These are phyloP conservation scores for Rubia yunnanensis DNA, from an alignment of 257 asterid genomes.

Conservation along the genomic window DNA sequence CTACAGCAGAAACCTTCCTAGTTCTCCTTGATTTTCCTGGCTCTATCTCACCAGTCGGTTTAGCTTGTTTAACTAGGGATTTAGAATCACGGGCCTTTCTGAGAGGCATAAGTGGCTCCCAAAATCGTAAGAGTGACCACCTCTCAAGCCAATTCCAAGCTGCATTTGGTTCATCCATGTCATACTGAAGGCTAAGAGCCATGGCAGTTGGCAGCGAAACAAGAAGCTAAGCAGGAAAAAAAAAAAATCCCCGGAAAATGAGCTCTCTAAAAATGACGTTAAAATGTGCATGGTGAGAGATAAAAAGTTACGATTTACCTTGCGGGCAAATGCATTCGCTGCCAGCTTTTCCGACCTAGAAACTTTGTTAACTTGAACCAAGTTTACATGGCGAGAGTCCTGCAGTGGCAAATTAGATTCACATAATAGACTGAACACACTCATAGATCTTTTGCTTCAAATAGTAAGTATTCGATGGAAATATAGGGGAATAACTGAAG, in stretches of 20 bases:
- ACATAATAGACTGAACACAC: conserved; percentile 3
- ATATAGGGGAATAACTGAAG: neutral
- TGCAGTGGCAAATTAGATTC: conserved; percentile 14
- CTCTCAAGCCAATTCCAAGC: conserved; percentile 85
- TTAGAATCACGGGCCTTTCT: conserved; percentile 32
- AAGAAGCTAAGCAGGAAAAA: conserved; percentile 52
- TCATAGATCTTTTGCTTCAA: neutral
- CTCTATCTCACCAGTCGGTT: conserved; percentile 35
- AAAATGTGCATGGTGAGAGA: neutral
- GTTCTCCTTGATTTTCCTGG: conserved; percentile 59
- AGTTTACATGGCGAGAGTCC: conserved; percentile 30
- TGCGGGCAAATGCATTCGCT: conserved; percentile 44
- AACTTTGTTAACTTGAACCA: conserved; percentile 22
- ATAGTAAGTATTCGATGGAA: neutral
- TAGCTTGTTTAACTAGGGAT: conserved; percentile 47
- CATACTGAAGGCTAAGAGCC: conserved; percentile 87
- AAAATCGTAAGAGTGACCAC: conserved; percentile 69
- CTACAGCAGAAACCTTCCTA: conserved; percentile 42
- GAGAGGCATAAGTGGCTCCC: conserved; percentile 53
- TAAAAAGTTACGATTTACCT: conserved; percentile 40
- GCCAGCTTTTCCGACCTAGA: conserved; percentile 38
- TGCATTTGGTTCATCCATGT: conserved; percentile 59
- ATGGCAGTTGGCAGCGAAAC: conserved; percentile 58
- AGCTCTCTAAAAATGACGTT: neutral
- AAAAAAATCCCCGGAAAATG: conserved; percentile 10